Evolutionary conservation across 2,329 filamentous ascomycete species (phyloP), one percentile per base, ranked within the genome.

Genomic region (Ophiostoma sp.): DNA sequence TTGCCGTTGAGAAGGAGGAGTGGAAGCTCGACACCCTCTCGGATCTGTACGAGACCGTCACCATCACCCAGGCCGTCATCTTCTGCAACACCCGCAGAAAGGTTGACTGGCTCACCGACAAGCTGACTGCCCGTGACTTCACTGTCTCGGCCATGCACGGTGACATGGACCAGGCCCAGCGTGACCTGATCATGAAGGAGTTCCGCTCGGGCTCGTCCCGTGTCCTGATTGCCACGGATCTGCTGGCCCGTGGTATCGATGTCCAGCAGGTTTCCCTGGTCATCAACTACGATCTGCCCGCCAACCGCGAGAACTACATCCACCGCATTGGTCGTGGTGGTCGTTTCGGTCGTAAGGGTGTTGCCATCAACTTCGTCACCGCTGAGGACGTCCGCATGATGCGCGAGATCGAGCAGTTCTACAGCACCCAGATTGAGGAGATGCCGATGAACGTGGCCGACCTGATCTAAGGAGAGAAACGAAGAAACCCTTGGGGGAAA

Each of bases 31-130:
- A 99, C 85, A 99, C 96, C 75, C 93, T 99, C 76, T 98, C 93
- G 80, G 96, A 99, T 86, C 87, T 99, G 79, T 99, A 99, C 89
- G 96, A 99, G 88, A 99, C 96, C 73, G 93, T 99, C 82, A 99
- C 96, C 83, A 99, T 98, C 82, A 99, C 96, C 80, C 96, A 99
- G 86, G 96, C 96, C 75, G 96, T 99, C 85, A 99, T 99, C 87
- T 99, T 99, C 93, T 99, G 96, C 91, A 99, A 99, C 92, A 99
- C 96, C 83, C 93, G 96, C 85, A 93, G 95, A 90, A 99, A 99
- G 95, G 96, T 99, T 81, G 96, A 99, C 88, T 99, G 96, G 96
- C 92, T 99, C 80, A 98, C 96, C 79, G 95, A 98, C 87, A 98
- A 98, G 91, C 94, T 99, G 83, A 97, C 94, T 80, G 93, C 93